A percentile compares a stretch with the other conserved stretches of the same genome.
These are phyloP conservation scores for Pythium rishiriense DNA, from an alignment of 352 stramenopile species.

Conservation along the genomic window DNA sequence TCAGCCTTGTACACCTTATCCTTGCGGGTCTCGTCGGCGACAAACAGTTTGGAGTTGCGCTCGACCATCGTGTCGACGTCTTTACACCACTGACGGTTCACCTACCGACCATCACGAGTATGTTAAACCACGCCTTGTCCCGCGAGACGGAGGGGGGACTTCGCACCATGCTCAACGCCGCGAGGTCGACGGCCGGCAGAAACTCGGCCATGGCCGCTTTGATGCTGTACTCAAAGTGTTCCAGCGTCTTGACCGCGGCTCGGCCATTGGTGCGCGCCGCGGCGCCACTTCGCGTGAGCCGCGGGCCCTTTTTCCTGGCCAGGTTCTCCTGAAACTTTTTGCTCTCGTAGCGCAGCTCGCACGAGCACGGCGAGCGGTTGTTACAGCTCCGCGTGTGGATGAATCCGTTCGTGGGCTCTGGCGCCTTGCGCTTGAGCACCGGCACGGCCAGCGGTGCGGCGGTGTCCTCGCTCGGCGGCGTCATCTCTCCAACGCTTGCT, in stretches of 20 bases:
- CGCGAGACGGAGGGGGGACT: too few relatives aligned
- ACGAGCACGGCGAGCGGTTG: constrained; percentile 63
- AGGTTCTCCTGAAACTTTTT: constrained; percentile 70
- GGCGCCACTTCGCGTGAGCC: neutral
- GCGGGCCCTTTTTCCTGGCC: constrained; percentile 29
- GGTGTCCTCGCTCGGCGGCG: neutral
- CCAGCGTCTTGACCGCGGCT: constrained; percentile 41
- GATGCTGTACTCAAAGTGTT: constrained; percentile 48
- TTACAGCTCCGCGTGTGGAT: constrained; percentile 50
- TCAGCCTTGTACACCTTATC: constrained; percentile 46
- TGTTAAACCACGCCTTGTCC: neutral
- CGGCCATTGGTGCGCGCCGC: constrained; percentile 15
- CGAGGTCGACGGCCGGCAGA: constrained; percentile 40
- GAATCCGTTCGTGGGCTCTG: neutral
- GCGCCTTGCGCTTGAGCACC: neutral
- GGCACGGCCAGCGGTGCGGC: constrained; percentile 1
- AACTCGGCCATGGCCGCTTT: constrained; percentile 53
- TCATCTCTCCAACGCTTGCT: neutral
- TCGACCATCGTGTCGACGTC: constrained; percentile 62
- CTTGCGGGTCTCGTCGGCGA: constrained; percentile 32
- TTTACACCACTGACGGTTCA: constrained; percentile 37
- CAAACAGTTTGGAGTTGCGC: constrained; percentile 38
- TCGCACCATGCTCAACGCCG: constrained; percentile 60
- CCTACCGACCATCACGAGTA: constrained; percentile 30
- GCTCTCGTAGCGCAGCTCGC: constrained; percentile 64